Conservation (phyloP, 208 protist species). For the Hexamita inflata region DNA sequence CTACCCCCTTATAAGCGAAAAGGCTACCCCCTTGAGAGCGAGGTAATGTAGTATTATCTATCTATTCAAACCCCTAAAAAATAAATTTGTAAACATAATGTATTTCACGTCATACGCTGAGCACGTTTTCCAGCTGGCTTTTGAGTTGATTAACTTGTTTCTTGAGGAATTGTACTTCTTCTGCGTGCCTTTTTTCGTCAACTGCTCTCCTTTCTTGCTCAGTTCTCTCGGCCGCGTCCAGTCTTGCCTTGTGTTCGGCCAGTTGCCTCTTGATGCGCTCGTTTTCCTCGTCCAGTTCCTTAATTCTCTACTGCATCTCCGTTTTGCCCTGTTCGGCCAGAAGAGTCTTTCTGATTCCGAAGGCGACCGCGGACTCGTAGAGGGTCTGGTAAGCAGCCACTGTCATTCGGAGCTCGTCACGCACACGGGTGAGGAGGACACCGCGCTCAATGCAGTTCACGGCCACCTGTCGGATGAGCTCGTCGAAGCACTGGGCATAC, state of each 20-base stretch:
- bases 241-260: slow-evolving; percentile 38
- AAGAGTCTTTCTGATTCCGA: slow-evolving; percentile 84
- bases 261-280: slow-evolving; percentile 68
- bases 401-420: slow-evolving; percentile 78
- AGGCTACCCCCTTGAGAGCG: no score
- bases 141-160: slow-evolving; percentile 62
- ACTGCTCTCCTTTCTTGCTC: slow-evolving; percentile 60
- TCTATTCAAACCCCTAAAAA: no score
- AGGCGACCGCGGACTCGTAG: slow-evolving; percentile 65
- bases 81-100: no score
- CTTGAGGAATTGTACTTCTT: slow-evolving; percentile 78
- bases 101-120: slow-evolving; percentile 7
- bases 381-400: slow-evolving; percentile 62
- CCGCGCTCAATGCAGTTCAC: slow-evolving; percentile 86
- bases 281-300: slow-evolving; percentile 71
- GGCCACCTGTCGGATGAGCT: slow-evolving; percentile 84
- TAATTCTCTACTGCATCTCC: slow-evolving; percentile 72
- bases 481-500: slow-evolving; percentile 83
- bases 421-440: slow-evolving; percentile 76
- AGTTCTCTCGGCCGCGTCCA: slow-evolving; percentile 34
- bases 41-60: no score
- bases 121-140: slow-evolving; percentile 53
- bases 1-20: no score
- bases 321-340: slow-evolving; percentile 81
- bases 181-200: slow-evolving; percentile 66